Percentiles rank a stretch among this genome's conserved stretches.
Conservation (phyloP, 2,329 filamentous ascomycete species). For the Alternaria hordeiaustralica region DNA sequence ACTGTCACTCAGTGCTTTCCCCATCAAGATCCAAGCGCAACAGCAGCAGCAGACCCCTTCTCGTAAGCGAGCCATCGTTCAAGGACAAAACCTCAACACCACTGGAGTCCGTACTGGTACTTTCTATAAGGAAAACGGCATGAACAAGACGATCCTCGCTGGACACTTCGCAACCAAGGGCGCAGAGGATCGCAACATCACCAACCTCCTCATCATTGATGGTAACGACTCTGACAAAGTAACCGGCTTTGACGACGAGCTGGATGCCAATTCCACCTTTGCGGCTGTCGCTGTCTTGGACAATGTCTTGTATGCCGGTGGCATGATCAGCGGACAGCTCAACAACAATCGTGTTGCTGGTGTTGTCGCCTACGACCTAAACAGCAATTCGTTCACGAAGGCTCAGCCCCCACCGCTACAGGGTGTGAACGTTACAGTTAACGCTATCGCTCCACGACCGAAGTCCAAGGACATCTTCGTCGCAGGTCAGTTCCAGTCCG, state of each 20-base stretch:
- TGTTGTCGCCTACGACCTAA: constrained; percentile 80
- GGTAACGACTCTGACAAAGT: constrained; percentile 70
- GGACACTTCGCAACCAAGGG: constrained; percentile 81
- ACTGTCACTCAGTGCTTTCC: constrained; percentile 56
- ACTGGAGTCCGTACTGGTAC: constrained; percentile 77
- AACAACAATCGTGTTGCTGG: constrained; percentile 70
- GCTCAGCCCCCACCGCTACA: constrained; percentile 77
- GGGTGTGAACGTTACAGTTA: constrained; percentile 74
- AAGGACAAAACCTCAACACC: constrained; percentile 55
- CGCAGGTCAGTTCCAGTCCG: constrained; percentile 81
- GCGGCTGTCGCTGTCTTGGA: constrained; percentile 63
- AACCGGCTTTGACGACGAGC: constrained; percentile 70
- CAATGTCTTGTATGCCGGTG: constrained; percentile 78
- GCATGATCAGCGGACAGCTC: constrained; percentile 75
- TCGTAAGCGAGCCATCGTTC: constrained; percentile 52
- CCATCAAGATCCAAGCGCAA: constrained; percentile 31
- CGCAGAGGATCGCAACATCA: constrained; percentile 71
- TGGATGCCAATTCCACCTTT: constrained; percentile 77
- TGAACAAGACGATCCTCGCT: constrained; percentile 85
- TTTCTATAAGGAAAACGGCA: constrained; percentile 73
- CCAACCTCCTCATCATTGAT: constrained; percentile 85
- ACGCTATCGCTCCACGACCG: constrained; percentile 75
- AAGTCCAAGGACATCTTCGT: constrained; percentile 79
- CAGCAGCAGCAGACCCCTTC: constrained; percentile 35
- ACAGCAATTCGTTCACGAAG: constrained; percentile 64